A percentile compares a stretch with the other conserved stretches of the same genome.
These are phyloP conservation scores for Penicillium polonicum DNA, from an alignment of 2,329 filamentous ascomycete genomes.

Conservation along the genomic window DNA sequence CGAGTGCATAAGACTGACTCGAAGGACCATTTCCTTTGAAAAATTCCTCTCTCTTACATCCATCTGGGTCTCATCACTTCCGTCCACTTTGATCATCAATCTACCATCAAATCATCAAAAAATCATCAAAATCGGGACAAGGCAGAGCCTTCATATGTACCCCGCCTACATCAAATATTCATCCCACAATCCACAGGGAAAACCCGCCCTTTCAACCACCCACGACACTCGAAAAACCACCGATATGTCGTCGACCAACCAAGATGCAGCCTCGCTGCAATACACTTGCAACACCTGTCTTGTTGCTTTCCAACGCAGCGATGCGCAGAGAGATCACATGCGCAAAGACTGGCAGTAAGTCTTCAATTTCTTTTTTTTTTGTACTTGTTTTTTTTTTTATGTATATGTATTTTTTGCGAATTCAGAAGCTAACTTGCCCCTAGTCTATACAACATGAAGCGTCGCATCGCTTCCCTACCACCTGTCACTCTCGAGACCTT, in stretches of 20 bases:
- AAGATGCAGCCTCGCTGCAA: conserved; percentile 58
- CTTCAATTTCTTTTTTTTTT: not conserved
- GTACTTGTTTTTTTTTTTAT: conserved; percentile 1
- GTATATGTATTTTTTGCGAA: not conserved
- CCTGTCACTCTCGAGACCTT: conserved; percentile 91
- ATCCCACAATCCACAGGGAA: conserved; percentile 23
- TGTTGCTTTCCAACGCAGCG: conserved; percentile 91
- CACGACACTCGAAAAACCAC: conserved; percentile 1
- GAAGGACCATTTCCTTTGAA: not conserved
- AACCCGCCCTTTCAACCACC: conserved; percentile 9
- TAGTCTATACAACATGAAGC: conserved; percentile 94
- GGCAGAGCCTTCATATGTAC: conserved; percentile 23
- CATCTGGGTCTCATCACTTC: not conserved
- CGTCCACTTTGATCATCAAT: not conserved
- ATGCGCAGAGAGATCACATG: conserved; percentile 94
- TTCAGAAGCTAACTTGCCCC: conserved; percentile 2
- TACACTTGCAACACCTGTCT: conserved; percentile 99
- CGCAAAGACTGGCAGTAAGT: conserved; percentile 97
- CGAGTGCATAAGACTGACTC: conserved; percentile 3
- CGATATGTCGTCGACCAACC: conserved; percentile 25
- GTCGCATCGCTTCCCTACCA: conserved; percentile 83
- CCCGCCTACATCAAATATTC: conserved; percentile 30
- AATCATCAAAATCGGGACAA: not conserved
- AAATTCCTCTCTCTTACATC: not conserved
- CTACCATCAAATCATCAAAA: not conserved